Evolutionary conservation across 2,329 filamentous ascomycete species (phyloP), one percentile per base, ranked within the genome.

Genomic region (Trichoderma sp.): DNA sequence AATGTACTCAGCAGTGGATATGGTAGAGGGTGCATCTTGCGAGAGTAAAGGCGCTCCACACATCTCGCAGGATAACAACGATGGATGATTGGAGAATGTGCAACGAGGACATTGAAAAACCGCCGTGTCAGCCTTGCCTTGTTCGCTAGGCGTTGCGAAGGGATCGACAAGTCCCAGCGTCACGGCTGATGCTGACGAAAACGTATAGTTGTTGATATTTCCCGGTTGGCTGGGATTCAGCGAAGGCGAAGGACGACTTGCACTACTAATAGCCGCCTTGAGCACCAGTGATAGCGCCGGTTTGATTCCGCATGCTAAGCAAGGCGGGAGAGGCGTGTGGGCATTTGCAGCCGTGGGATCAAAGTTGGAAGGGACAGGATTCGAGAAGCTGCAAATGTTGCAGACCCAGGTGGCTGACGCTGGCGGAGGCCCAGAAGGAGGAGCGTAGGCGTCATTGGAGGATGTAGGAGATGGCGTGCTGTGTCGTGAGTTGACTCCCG

Each of bases 331-430:
- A 10, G 90, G 90, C 5, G 92, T 97, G 71, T 93, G 89, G 24
- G 90, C 87, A 70, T 88, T 96, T 10, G 93, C 93, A 2, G 91
- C 90, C 1, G 90, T 86, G 0, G 94, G 92, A 75, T 98, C 95
- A 77, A 98, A 98, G 78, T 97, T 97, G 46, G 92, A 92, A 0
- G 96, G 94, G 1, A 97, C 89, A 0, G 93, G 91, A 75, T 98
- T 98, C 11, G 94, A 95, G 77, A 97, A 96, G 73, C 92, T 95
- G 83, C 95, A 98, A 75, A 98, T 98, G 1, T 92, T 91, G 81
- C 95, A 98, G 24, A 98, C 90, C 95, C 95, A 98, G 4, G 94
- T 97, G 6, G 92, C 93, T 70, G 84, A 87, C 72, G 84, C 78
- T 16, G 85, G 80, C 1, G 83, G 74, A 37, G 86, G 82, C 55